Evolutionary conservation across 768 basidiomycete genomes (phyloP).

Genomic region (Antrodiella citrinella): DNA sequence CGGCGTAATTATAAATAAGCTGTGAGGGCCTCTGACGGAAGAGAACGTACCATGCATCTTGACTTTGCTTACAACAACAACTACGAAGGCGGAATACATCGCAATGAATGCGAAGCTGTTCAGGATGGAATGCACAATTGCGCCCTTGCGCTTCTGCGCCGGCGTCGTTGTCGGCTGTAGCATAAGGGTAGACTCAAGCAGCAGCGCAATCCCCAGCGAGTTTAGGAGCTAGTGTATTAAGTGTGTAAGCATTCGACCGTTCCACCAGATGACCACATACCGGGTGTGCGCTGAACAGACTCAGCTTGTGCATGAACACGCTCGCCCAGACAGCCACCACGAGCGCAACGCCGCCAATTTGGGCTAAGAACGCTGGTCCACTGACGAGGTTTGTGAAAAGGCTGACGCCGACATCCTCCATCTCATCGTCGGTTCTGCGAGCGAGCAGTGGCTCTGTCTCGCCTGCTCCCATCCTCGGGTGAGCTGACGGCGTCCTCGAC

Average conservation of each 20-base stretch:
- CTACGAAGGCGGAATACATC: neutral
- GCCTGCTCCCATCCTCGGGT: neutral
- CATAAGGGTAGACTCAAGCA: neutral
- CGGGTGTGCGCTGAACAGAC: neutral
- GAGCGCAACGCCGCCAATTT: conserved; percentile 1
- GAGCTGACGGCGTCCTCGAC: neutral
- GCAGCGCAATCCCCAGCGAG: neutral
- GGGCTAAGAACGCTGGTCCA: neutral
- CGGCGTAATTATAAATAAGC: neutral
- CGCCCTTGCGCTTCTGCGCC: neutral
- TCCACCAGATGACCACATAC: neutral
- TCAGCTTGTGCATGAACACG: neutral
- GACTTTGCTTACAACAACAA: neutral
- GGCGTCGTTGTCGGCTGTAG: neutral
- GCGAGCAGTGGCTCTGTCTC: neutral
- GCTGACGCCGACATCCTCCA: neutral
- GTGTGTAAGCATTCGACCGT: too few species aligned
- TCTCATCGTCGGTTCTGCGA: neutral
- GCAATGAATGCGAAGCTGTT: neutral
- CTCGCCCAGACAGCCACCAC: neutral
- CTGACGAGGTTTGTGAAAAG: neutral
- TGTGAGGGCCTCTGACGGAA: too few species aligned
- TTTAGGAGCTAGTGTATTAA: conserved; percentile 1
- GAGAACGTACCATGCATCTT: neutral
- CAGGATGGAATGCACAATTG: neutral